Evolutionary conservation across 192 early-diverging fungal genomes (phyloP).

Genomic region (Linnemannia hyalina): DNA sequence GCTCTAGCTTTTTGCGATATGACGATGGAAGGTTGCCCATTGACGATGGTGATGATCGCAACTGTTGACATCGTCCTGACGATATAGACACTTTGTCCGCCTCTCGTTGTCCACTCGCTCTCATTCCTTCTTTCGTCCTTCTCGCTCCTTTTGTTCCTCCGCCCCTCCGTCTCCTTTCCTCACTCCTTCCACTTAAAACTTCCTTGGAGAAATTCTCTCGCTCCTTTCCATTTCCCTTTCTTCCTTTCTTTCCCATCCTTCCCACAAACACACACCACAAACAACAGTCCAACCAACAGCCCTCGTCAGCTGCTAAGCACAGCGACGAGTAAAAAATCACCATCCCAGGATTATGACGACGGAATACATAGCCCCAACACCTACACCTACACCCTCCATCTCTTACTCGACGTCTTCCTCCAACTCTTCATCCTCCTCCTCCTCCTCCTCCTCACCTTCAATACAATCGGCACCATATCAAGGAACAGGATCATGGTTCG

Average conservation of each 20-base stretch:
- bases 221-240: not conserved
- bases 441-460: not conserved
- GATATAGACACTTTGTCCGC: not conserved
- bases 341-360: not conserved
- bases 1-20: not conserved
- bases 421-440: not conserved
- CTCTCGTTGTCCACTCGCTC: no score
- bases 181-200: not conserved
- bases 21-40: not conserved
- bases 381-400: not conserved
- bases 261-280: not conserved
- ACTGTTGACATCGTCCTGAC: not conserved
- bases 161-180: no score
- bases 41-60: not conserved
- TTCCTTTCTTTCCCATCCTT: not conserved
- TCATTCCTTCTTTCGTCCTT: not conserved
- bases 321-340: not conserved
- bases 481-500: slow-evolving; percentile 21
- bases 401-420: not conserved
- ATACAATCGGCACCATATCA: not conserved
- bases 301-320: not conserved
- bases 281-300: not conserved
- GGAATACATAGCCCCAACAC: not conserved
- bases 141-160: not conserved
- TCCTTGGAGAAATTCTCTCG: not conserved